Evolutionary conservation across 345 rosid species (phyloP), one percentile per base, ranked within the genome.

Genomic region (Excoecaria cochinchinensis): DNA sequence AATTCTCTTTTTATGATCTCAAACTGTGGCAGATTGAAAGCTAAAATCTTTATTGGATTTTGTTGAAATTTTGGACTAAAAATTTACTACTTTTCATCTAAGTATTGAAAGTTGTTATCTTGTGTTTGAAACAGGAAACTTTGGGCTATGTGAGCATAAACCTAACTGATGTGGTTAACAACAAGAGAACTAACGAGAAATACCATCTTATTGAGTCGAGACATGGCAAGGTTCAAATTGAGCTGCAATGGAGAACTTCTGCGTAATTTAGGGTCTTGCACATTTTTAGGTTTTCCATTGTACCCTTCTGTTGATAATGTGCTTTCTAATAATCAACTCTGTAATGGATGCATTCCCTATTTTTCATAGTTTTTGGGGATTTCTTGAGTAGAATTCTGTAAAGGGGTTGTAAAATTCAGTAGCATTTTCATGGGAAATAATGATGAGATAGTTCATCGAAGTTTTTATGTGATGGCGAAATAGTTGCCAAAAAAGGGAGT

Each of bases 201-300:
- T 80, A 71, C 56, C 70, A 76, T 60, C 80, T 76, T 10, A 71
- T 80, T 3, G 80, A 80, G 48, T 80, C 80, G 0, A 76, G 65
- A 74, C 61, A 80, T 4, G 83, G 80, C 14, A 53, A 47, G 74
- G 46, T 80, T 57, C 83, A 76, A 52, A 85, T 92, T 47, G 97
- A 92, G 86, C 79, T 94, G 85, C 98, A 89, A 67, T 94, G 97
- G 98, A 87, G 97, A 86, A 83, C 92, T 61, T 79, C 90, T n/a
- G 82, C 87, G 8, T 69, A 40, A 31, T 31, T 31, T 31, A 69
- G 9, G 10, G 3, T 52, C 17, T 22, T 19, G 6, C 47, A 25
- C n/a, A 19, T 40, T 4, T 48, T 52, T 39, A 74, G 51, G 62
- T 15, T 74, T 59, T 71, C 55, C 8, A 8, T 53, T 72, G 64